Percentiles rank a stretch among this genome's conserved stretches.
Conservation (phyloP, 2,329 filamentous ascomycete species). For the Phaeoacremonium minimum region DNA sequence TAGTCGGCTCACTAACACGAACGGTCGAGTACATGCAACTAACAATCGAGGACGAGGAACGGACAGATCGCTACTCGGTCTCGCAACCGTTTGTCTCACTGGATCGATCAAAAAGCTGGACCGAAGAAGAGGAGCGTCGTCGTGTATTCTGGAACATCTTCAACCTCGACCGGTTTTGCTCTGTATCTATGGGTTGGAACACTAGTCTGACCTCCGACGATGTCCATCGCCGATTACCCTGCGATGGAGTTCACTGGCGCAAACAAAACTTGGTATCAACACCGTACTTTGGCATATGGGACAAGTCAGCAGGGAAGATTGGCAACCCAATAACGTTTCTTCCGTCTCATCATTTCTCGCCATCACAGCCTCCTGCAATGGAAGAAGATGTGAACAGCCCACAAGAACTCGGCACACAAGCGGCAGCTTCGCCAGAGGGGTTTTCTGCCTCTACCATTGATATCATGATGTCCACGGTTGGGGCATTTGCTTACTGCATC, state of each 20-base stretch:
- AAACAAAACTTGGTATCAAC: conserved; percentile 13
- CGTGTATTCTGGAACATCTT: conserved; percentile 37
- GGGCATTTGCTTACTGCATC: conserved; percentile 37
- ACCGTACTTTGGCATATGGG: conserved; percentile 33
- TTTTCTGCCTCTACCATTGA: too few relatives aligned
- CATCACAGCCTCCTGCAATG: too few relatives aligned
- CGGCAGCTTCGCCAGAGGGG: too few relatives aligned
- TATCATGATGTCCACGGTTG: conserved; percentile 10
- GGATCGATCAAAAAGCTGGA: conserved; percentile 22
- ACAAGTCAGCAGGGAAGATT: conserved; percentile 8
- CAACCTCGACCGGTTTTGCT: conserved; percentile 32
- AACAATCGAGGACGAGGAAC: conserved; percentile 27
- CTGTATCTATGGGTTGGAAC: conserved; percentile 33
- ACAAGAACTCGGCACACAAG: too few relatives aligned
- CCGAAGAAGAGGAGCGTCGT: conserved; percentile 30
- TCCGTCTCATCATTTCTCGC: background rate
- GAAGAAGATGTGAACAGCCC: too few relatives aligned
- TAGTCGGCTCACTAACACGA: conserved; percentile 30
- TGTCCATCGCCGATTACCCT: conserved; percentile 29
- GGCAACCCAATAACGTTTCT: background rate
- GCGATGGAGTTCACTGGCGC: conserved; percentile 32
- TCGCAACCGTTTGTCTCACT: conserved; percentile 30
- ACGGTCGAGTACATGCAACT: conserved; percentile 32
- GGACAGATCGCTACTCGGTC: conserved; percentile 8
- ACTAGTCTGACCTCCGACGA: conserved; percentile 27